These are phyloP conservation scores for Aspergillus steynii DNA, from an alignment of 495 filamentous ascomycete genomes.

Conservation along the genomic window DNA sequence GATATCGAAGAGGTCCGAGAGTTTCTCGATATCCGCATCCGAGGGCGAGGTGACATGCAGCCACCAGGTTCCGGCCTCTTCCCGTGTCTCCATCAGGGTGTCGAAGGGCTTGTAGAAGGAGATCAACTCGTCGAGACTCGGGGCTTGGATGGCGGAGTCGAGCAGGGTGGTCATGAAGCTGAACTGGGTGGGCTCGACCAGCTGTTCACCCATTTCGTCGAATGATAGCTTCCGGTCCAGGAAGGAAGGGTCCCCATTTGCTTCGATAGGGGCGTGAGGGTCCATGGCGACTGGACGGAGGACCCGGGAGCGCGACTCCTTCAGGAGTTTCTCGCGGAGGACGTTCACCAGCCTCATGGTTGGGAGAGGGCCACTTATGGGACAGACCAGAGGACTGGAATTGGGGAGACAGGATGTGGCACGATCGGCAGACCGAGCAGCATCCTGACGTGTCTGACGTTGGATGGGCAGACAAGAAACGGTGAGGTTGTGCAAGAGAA, in stretches of 20 bases:
- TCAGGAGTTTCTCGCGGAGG: neutral
- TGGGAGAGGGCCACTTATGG: neutral
- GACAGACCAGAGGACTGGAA: neutral
- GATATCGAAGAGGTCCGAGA: slow-evolving; percentile 81
- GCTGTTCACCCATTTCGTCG: neutral
- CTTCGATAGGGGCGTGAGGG: neutral
- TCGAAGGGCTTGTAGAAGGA: slow-evolving; percentile 75
- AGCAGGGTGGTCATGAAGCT: slow-evolving; percentile 86
- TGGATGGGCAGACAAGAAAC: neutral
- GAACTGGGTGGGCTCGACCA: slow-evolving; percentile 58
- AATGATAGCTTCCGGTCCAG: slow-evolving; percentile 3
- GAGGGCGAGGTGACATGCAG: slow-evolving; percentile 81
- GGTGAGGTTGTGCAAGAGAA: neutral
- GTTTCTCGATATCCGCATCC: slow-evolving; percentile 75
- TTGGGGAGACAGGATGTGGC: neutral
- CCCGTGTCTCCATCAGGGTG: slow-evolving; percentile 71
- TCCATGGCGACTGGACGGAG: neutral
- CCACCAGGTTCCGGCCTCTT: slow-evolving; percentile 77
- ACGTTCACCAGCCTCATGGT: neutral
- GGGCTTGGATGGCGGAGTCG: slow-evolving; percentile 76
- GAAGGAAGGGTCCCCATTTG: neutral
- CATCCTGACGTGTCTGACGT: slow-evolving; percentile 10
- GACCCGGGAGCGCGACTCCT: neutral
- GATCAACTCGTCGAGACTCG: slow-evolving; percentile 72
- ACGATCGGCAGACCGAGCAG: slow-evolving; percentile 3